A percentile compares a stretch with the other conserved stretches of the same genome.
Conservation (phyloP, 768 basidiomycete genomes). For the Phaffia australis region DNA sequence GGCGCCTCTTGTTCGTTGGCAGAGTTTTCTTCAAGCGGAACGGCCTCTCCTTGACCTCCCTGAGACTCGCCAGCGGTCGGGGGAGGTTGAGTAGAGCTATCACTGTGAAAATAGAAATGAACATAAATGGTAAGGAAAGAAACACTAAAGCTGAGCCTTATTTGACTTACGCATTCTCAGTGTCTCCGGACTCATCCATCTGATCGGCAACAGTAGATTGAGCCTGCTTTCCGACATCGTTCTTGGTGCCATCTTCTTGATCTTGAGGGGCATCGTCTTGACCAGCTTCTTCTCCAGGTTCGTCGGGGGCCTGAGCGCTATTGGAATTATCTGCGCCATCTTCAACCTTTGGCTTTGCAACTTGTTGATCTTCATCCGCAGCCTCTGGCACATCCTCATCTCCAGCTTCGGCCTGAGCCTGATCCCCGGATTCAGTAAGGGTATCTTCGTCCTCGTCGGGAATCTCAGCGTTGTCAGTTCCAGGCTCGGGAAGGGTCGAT, state of each 20-base stretch:
- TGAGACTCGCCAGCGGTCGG: slow-evolving; percentile 23
- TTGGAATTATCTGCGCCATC: slow-evolving; percentile 28
- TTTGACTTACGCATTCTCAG: slow-evolving; percentile 21
- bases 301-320: slow-evolving; percentile 20
- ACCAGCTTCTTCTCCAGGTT: slow-evolving; percentile 28
- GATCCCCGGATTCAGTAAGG: slow-evolving; percentile 31
- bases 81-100: slow-evolving; percentile 17
- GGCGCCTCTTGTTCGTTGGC: slow-evolving; percentile 13
- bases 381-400: slow-evolving; percentile 41
- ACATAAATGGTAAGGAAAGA: not conserved
- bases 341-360: slow-evolving; percentile 24
- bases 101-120: not conserved
- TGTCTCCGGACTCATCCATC: slow-evolving; percentile 22
- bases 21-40: slow-evolving; percentile 17
- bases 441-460: slow-evolving; percentile 30
- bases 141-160: not conserved
- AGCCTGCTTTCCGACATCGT: slow-evolving; percentile 25
- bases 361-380: slow-evolving; percentile 31
- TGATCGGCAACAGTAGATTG: slow-evolving; percentile 16
- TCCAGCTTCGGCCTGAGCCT: slow-evolving; percentile 33
- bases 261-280: slow-evolving; percentile 25
- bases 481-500: slow-evolving; percentile 22
- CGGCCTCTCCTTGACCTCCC: slow-evolving; percentile 23
- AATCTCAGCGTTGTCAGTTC: slow-evolving; percentile 27
- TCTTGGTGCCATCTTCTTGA: slow-evolving; percentile 24